Evolutionary conservation across 1,139 yeast genomes (phyloP), one percentile per base, ranked within the genome.

Genomic region (Geotrichum klebahnii): DNA sequence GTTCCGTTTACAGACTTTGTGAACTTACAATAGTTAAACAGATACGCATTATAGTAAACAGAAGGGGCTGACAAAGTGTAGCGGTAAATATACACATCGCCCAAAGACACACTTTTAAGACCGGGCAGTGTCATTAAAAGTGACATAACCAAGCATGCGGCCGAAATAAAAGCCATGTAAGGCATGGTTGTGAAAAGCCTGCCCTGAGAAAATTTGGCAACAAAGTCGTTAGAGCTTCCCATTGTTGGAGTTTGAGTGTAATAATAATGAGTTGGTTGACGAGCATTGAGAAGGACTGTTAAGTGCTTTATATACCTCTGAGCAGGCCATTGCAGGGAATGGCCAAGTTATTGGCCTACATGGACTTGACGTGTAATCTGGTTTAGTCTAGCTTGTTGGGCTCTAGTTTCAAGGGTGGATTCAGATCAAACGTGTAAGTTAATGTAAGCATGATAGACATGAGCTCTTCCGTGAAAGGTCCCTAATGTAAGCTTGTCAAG

Each of bases 121-220:
- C 47, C 47, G 5, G 47, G 47, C 31, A 44, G 34, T 8, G 47
- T 44, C 29, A 44, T 33, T 28, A 44, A 24, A 16, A 44, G 19
- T n/a, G 24, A 24, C 16, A 44, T 12, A n/a, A 31, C 16, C n/a
- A 44, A 6, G 28, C 33, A 12, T n/a, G 28, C 12, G 17, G 23
- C 19, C 17, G 41, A 22, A 14, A 35, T 9, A 17, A 44, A 35
- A 5, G 14, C 35, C 10, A 44, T 26, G 22, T 26, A 35, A 5
- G 47, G 47, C 34, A 35, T 40, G 2, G 20, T 12, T 10, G 41
- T 19, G 16, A 22, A n/a, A n/a, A 23, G 29, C 4, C 31, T 31
- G 19, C 14, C 14, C 6, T n/a, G 22, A 12, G 20, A 19, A 4
- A 37, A 23, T 22, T 19, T 10, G 8, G 10, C 24, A 36, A 26